Conservation (phyloP, 2,329 filamentous ascomycete genomes). For the Fusarium tuaranense region DNA sequence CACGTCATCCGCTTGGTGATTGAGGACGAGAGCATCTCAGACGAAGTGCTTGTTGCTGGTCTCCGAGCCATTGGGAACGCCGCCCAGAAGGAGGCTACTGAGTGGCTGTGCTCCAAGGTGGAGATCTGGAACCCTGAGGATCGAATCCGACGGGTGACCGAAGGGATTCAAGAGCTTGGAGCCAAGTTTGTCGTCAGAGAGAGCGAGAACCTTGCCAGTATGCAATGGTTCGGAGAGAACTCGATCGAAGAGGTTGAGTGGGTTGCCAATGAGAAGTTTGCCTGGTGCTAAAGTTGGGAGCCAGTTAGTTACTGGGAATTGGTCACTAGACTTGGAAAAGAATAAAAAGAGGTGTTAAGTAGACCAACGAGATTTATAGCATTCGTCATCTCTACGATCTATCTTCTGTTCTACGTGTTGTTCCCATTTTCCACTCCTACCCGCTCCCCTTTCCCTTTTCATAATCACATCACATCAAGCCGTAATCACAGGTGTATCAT, state of each 20-base stretch:
- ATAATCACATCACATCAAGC: slow-evolving; percentile 44
- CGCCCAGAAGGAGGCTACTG: slow-evolving; percentile 76
- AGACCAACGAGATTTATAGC: slow-evolving; percentile 30
- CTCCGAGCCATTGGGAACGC: slow-evolving; percentile 73
- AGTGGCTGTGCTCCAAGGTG: slow-evolving; percentile 78
- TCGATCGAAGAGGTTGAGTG: slow-evolving; percentile 70
- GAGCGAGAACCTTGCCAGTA: slow-evolving; percentile 74
- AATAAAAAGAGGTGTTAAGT: background rate
- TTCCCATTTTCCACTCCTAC: slow-evolving; percentile 23
- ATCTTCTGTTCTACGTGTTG: slow-evolving; percentile 38
- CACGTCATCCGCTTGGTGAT: slow-evolving; percentile 77
- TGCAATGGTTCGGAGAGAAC: slow-evolving; percentile 76
- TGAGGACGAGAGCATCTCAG: slow-evolving; percentile 61
- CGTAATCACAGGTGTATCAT: slow-evolving; percentile 47
- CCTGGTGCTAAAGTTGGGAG: slow-evolving; percentile 71
- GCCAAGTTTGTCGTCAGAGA: slow-evolving; percentile 68
- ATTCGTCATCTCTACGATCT: slow-evolving; percentile 35
- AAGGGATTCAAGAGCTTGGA: slow-evolving; percentile 58
- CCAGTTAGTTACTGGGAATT: background rate
- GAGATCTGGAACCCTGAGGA: slow-evolving; percentile 86
- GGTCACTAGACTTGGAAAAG: background rate
- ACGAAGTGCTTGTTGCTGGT: slow-evolving; percentile 60
- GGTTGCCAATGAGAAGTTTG: slow-evolving; percentile 82
- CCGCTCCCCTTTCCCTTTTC: slow-evolving; percentile 38
- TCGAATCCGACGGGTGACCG: slow-evolving; percentile 60